phyloP scores from a whole-genome alignment of 2,329 filamentous ascomycete genomes.

The Neofusicoccum kwambonambiense region DNA sequence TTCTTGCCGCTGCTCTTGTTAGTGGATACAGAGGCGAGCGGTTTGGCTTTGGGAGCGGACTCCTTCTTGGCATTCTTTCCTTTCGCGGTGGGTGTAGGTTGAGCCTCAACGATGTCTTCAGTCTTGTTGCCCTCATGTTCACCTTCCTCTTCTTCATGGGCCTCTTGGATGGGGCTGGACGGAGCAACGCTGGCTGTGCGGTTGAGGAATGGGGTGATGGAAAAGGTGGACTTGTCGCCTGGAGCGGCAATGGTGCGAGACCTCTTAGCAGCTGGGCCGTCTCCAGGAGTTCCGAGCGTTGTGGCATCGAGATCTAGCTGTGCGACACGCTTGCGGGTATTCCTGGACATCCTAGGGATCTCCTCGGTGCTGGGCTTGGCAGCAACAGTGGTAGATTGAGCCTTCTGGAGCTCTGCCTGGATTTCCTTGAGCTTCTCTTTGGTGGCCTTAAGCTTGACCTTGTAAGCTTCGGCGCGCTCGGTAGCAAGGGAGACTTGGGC shows the following conservation, averaged over 20 bases:
- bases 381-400: conserved; percentile 36
- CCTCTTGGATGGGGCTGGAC: conserved; percentile 41
- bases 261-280: conserved; percentile 47
- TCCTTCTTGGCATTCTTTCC: conserved; percentile 31
- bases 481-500: conserved; percentile 65
- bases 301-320: conserved; percentile 49
- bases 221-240: conserved; percentile 89
- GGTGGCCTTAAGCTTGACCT: conserved; percentile 65
- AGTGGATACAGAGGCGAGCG: conserved; percentile 44
- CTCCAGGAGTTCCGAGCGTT: conserved; percentile 50
- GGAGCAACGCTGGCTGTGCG: conserved; percentile 62
- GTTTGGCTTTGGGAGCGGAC: conserved; percentile 36
- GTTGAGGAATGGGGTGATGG: conserved; percentile 90
- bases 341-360: conserved; percentile 33
- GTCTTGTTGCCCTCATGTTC: conserved; percentile 28
- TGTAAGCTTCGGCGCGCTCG: conserved; percentile 67
- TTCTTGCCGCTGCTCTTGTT: conserved; percentile 45
- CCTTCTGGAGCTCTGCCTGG: conserved; percentile 49
- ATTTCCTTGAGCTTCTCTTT: conserved; percentile 72
- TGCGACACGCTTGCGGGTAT: conserved; percentile 42
- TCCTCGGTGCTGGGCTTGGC: conserved; percentile 31
- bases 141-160: conserved; percentile 22
- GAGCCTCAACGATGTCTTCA: conserved; percentile 28
- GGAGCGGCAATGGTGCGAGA: conserved; percentile 53
- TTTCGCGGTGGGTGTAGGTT: conserved; percentile 30